These are phyloP conservation scores for Iris macrosiphon DNA, from an alignment of 106 monocot genomes.

Conservation along the genomic window DNA sequence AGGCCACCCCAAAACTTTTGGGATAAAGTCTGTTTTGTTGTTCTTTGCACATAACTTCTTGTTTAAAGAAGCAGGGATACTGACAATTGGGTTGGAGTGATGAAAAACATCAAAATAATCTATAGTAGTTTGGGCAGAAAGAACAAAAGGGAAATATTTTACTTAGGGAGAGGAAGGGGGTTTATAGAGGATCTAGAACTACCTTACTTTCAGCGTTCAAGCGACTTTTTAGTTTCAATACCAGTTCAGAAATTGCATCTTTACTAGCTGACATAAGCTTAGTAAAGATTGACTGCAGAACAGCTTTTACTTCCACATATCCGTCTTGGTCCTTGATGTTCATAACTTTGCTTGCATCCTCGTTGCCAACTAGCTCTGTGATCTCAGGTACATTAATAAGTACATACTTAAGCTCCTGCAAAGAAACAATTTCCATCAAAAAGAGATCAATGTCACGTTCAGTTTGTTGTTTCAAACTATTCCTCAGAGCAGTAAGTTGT, in stretches of 20 bases:
- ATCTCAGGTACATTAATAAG: slow-evolving; percentile 71
- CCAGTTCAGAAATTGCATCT: slow-evolving; percentile 40
- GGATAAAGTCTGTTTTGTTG: too few relatives aligned
- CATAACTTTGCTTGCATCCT: slow-evolving; percentile 26
- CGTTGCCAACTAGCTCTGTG: slow-evolving; percentile 48
- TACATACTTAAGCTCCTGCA: slow-evolving; percentile 81
- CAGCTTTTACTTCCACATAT: slow-evolving; percentile 22
- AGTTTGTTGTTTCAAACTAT: too few relatives aligned
- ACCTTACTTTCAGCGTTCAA: slow-evolving; percentile 62
- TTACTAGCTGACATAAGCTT: slow-evolving; percentile 68
- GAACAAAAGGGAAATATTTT: too few relatives aligned
- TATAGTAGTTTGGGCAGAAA: too few relatives aligned
- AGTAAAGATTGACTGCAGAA: slow-evolving; percentile 56
- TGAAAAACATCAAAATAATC: too few relatives aligned
- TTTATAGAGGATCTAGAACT: too few relatives aligned
- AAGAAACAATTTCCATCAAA: not conserved
- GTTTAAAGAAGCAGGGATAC: too few relatives aligned
- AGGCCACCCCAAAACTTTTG: too few relatives aligned
- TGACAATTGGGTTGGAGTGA: too few relatives aligned
- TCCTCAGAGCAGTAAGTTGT: too few relatives aligned
- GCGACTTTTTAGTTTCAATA: slow-evolving; percentile 50
- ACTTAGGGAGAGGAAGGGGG: too few relatives aligned
- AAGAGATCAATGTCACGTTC: not conserved
- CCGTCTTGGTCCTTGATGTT: slow-evolving; percentile 22
- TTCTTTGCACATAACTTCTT: too few relatives aligned